These are phyloP conservation scores for Aspergillus pseudoglaucus DNA, from an alignment of 2,329 filamentous ascomycete genomes.

Conservation along the genomic window DNA sequence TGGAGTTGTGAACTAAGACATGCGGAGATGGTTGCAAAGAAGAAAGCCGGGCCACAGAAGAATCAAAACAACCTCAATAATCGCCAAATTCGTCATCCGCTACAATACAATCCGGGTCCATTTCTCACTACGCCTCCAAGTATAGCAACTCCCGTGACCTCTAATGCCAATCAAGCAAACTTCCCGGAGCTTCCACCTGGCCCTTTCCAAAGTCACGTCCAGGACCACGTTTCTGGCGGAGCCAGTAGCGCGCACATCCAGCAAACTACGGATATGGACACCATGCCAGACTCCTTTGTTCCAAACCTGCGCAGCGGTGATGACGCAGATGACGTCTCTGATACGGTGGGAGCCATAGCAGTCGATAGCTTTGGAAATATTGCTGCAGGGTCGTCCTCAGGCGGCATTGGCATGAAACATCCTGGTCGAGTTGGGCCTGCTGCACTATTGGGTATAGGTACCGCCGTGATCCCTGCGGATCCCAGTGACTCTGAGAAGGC, in stretches of 20 bases:
- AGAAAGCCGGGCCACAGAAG: slow-evolving; percentile 19
- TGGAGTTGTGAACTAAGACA: slow-evolving; percentile 68
- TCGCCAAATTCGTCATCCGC: slow-evolving; percentile 17
- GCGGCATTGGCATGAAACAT: slow-evolving; percentile 98
- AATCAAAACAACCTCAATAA: slow-evolving; percentile 11
- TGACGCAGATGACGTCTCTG: slow-evolving; percentile 63
- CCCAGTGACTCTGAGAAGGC: slow-evolving; percentile 61
- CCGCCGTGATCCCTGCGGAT: slow-evolving; percentile 75
- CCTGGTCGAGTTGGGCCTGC: slow-evolving; percentile 85
- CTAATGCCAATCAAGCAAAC: not conserved
- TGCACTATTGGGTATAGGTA: slow-evolving; percentile 85
- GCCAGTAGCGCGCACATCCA: not conserved
- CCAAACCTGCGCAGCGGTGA: not conserved
- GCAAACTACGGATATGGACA: not conserved
- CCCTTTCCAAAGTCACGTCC: not conserved
- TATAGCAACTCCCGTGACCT: slow-evolving; percentile 1
- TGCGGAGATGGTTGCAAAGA: slow-evolving; percentile 46
- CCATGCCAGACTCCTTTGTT: not conserved
- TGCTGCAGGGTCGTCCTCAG: slow-evolving; percentile 90
- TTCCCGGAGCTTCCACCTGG: not conserved
- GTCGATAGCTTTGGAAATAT: slow-evolving; percentile 81
- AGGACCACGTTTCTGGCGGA: not conserved
- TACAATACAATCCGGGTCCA: slow-evolving; percentile 17
- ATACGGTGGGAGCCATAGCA: slow-evolving; percentile 94
- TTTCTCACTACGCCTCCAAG: slow-evolving; percentile 13